Percentiles rank a stretch among this genome's conserved stretches.
These are phyloP conservation scores for Curvularia sp. DNA, from an alignment of 2,329 filamentous ascomycete species.

Conservation along the genomic window DNA sequence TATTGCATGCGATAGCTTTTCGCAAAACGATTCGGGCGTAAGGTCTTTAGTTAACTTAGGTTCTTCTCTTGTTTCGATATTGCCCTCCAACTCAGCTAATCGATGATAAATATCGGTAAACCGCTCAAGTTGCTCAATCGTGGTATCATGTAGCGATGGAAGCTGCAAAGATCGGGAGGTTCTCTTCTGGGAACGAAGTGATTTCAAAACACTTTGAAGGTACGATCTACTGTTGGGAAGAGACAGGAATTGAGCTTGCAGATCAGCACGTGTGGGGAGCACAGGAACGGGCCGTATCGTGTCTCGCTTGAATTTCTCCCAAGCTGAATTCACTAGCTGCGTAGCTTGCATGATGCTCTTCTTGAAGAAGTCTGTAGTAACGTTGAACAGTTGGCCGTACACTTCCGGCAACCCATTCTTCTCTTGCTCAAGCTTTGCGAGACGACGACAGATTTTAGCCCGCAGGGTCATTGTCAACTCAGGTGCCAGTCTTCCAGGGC, in stretches of 20 bases:
- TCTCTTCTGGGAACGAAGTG: conserved; percentile 12
- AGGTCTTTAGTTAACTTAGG: conserved; percentile 11
- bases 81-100: conserved; percentile 27
- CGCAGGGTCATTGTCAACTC: conserved; percentile 53
- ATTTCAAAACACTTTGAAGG: conserved; percentile 22
- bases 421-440: conserved; percentile 63
- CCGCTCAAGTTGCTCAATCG: conserved; percentile 22
- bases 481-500: conserved; percentile 28
- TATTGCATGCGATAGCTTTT: conserved; percentile 46
- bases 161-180: conserved; percentile 11
- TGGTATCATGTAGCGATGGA: conserved; percentile 14
- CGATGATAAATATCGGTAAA: conserved; percentile 33
- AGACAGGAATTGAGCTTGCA: conserved; percentile 24
- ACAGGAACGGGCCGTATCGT: conserved; percentile 51
- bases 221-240: conserved; percentile 30
- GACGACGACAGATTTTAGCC: conserved; percentile 62
- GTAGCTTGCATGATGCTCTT: conserved; percentile 41
- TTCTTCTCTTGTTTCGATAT: conserved; percentile 24
- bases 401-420: conserved; percentile 1
- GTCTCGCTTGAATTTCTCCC: conserved; percentile 24
- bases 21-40: conserved; percentile 43
- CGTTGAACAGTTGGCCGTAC: conserved; percentile 15
- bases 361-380: conserved; percentile 12
- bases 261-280: conserved; percentile 51
- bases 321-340: conserved; percentile 38